These are phyloP conservation scores for Lunasporangiospora selenospora DNA, from an alignment of 192 early-diverging fungal genomes.

Conservation along the genomic window DNA sequence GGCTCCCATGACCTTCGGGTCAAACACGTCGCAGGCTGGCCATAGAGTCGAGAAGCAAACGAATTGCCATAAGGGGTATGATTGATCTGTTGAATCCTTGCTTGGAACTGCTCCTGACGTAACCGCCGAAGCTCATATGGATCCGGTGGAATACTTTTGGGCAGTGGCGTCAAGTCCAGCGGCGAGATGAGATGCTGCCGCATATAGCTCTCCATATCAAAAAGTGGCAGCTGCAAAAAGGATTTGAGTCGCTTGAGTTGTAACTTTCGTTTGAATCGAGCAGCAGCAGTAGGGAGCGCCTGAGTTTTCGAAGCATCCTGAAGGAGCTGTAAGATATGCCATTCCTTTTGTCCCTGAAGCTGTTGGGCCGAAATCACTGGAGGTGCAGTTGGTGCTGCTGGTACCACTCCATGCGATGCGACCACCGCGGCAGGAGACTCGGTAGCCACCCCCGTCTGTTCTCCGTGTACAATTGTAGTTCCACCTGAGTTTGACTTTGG, in stretches of 20 bases:
- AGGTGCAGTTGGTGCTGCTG: slow-evolving; percentile 4
- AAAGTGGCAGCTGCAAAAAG: slow-evolving; percentile 62
- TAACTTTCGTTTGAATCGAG: slow-evolving; percentile 66
- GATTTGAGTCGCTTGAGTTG: slow-evolving; percentile 66
- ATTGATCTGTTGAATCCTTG: slow-evolving; percentile 46
- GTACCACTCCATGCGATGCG: too few species aligned
- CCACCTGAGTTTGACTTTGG: slow-evolving; percentile 24
- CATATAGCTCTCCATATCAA: slow-evolving; percentile 71
- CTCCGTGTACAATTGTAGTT: too few species aligned
- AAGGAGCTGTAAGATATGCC: slow-evolving; percentile 58
- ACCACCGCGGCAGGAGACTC: too few species aligned
- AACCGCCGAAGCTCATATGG: slow-evolving; percentile 27
- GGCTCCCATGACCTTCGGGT: slow-evolving; percentile 62
- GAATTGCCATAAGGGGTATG: slow-evolving; percentile 72
- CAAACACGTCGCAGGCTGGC: slow-evolving; percentile 57
- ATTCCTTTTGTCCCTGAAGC: slow-evolving; percentile 59
- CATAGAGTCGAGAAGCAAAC: slow-evolving; percentile 78
- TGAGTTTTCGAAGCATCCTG: slow-evolving; percentile 48
- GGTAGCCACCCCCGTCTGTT: too few species aligned
- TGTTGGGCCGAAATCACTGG: slow-evolving; percentile 32
- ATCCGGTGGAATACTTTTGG: slow-evolving; percentile 26
- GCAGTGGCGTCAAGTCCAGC: slow-evolving; percentile 20
- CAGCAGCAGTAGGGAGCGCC: slow-evolving; percentile 46
- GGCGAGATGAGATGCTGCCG: slow-evolving; percentile 46
- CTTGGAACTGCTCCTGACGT: slow-evolving; percentile 37